phyloP scores from a whole-genome alignment of 768 basidiomycete genomes.

The Suillus clintonianus region DNA sequence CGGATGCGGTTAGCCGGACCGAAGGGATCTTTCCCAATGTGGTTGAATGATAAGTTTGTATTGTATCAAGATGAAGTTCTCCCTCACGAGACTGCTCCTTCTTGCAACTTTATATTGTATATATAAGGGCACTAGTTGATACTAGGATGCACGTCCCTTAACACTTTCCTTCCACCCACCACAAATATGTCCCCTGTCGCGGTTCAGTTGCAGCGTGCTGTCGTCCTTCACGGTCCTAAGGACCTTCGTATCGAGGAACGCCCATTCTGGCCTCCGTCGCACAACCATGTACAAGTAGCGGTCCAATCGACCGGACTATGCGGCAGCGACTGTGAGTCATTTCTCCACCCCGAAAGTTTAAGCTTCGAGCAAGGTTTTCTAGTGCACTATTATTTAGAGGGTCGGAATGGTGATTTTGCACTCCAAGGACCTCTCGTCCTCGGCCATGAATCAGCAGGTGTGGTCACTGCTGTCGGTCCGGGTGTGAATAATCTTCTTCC shows the following conservation, averaged over 20 bases:
- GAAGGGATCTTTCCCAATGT: constrained; percentile 23
- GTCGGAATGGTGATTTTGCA: constrained; percentile 90
- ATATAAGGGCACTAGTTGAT: constrained; percentile 5
- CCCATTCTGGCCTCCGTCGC: constrained; percentile 66
- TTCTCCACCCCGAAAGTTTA: background rate
- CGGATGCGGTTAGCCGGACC: constrained; percentile 35
- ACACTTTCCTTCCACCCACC: constrained; percentile 22
- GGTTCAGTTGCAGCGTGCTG: constrained; percentile 62
- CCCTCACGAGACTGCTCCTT: constrained; percentile 36
- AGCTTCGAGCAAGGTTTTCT: constrained; percentile 4
- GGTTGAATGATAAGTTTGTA: constrained; percentile 20
- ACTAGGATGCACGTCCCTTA: constrained; percentile 24
- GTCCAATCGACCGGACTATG: constrained; percentile 88
- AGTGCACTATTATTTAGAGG: constrained; percentile 93
- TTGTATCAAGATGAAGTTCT: constrained; percentile 24
- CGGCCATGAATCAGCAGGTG: constrained; percentile 91
- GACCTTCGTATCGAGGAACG: constrained; percentile 84
- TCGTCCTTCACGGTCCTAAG: constrained; percentile 80
- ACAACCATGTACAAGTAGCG: constrained; percentile 77
- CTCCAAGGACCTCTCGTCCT: constrained; percentile 85
- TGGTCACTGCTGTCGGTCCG: constrained; percentile 81
- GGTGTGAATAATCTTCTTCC: constrained; percentile 62
- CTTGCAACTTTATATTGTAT: constrained; percentile 35
- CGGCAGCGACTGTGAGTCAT: constrained; percentile 72
- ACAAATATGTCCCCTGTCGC: constrained; percentile 46